Evolutionary conservation across 768 basidiomycete genomes (phyloP), one percentile per base, ranked within the genome.

Genomic region (Collybia sp.): DNA sequence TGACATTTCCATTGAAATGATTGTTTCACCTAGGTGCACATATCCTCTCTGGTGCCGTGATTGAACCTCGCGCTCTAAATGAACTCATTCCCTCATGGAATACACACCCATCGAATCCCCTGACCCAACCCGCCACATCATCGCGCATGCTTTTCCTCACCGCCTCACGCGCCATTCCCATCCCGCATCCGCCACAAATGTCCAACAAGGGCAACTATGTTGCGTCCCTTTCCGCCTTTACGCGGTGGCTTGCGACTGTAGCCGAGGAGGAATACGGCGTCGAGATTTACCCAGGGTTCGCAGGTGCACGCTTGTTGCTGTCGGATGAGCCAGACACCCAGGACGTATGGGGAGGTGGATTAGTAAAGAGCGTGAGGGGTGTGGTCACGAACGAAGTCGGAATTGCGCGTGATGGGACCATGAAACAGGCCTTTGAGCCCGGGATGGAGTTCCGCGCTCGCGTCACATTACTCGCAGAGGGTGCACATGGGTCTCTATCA

Each of bases 131-230:
- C 0, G 91, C 93, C 0, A 83, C 78, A 0, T 82, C 79, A 19
- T 88, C 85, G 17, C 65, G 72, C 10, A 98, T 99, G 95, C 81
- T 88, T 36, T 91, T 82, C 60, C 74, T 99, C 51, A 93, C 94
- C 10, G 49, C 71, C 15, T 80, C 72, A 12, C 59, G 61, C 44
- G 77, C 87, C 10, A 67, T 93, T 50, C 92, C 91, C 11, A 80
- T 97, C 40, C 96, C 93, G 0, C 94, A 97, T 60, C 95, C 96
- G 3, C 94, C 95, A 0, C 94, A 97, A 64, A 99, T 99, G 96
- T 71, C 74, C 57, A 96, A 96, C 73, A 78, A 85, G 20, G 78
- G 94, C 40, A 99, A 97, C 68, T 97, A 91, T 63, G 83, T 98
- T 59, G 69, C 89, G 34, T 95, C 93, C 2, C 80, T 98, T 25